Conservation (phyloP, 768 basidiomycete species). For the Hysterangium stoloniferum region DNA sequence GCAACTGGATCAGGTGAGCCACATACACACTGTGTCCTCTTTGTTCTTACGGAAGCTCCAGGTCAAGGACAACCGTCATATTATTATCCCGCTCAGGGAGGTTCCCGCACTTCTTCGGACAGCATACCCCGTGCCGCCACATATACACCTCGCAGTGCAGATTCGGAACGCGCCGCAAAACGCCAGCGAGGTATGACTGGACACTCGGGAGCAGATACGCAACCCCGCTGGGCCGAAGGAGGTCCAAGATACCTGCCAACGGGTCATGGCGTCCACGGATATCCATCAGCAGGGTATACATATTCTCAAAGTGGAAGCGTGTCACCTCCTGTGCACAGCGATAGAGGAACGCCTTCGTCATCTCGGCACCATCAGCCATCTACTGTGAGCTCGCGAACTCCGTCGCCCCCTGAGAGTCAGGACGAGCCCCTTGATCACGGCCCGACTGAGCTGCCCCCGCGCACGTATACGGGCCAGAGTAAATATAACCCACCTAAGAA, state of each 20-base stretch:
- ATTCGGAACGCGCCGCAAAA: slow-evolving; percentile 5
- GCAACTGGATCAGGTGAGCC: too few species aligned
- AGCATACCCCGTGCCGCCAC: neutral
- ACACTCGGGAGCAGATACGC: neutral
- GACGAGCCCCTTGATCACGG: slow-evolving; percentile 10
- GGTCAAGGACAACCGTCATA: too few species aligned
- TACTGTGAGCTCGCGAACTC: neutral
- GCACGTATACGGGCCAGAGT: slow-evolving; percentile 11
- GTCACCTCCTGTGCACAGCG: too few species aligned
- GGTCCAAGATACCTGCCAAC: neutral
- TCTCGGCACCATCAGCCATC: neutral
- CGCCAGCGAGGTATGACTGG: neutral
- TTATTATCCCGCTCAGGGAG: too few species aligned
- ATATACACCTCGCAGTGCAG: neutral
- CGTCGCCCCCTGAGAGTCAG: neutral
- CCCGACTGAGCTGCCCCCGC: slow-evolving; percentile 15
- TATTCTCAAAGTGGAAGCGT: too few species aligned
- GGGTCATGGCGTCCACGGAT: too few species aligned
- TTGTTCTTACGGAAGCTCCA: too few species aligned
- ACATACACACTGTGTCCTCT: too few species aligned
- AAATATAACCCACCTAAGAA: slow-evolving; percentile 11
- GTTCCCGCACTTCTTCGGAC: too few species aligned
- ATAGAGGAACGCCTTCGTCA: neutral
- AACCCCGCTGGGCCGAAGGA: neutral
- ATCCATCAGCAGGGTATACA: too few species aligned